Percentiles rank a stretch among this genome's conserved stretches.
Evolutionary conservation across 1,284 basidiomycete species (phyloP).

Genomic region (Puccinia polysora): DNA sequence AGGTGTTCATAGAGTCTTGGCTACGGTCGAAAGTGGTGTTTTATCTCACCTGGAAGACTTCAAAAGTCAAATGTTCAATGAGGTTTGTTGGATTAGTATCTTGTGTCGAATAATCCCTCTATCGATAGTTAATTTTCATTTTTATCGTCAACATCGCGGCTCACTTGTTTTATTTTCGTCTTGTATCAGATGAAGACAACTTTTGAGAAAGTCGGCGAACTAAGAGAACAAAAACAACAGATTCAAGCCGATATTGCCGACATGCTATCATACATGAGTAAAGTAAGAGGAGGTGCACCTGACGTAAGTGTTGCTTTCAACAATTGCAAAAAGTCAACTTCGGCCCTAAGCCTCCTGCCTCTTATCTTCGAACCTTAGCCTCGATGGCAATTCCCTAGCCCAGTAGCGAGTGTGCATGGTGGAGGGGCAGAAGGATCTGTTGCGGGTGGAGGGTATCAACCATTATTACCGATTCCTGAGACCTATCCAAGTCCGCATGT

Average conservation of each 20-base stretch:
- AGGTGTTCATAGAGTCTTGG: conserved; percentile 32
- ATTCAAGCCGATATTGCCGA: conserved; percentile 43
- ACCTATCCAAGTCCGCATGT: conserved; percentile 28
- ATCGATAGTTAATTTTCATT: not conserved
- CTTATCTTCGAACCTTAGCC: conserved; percentile 3
- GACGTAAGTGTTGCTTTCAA: conserved; percentile 27
- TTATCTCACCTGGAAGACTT: conserved; percentile 42
- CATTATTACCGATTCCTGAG: conserved; percentile 20
- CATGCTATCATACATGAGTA: conserved; percentile 42
- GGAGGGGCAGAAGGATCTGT: conserved; percentile 6
- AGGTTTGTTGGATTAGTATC: conserved; percentile 9
- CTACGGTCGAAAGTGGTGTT: conserved; percentile 39
- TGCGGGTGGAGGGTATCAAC: not conserved
- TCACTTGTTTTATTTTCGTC: not conserved
- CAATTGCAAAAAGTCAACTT: not conserved
- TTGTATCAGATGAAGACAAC: conserved; percentile 41
- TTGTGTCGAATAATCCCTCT: not conserved
- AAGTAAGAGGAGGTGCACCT: conserved; percentile 42
- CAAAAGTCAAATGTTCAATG: conserved; percentile 34
- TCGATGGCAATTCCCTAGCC: conserved; percentile 30
- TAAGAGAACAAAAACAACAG: conserved; percentile 42
- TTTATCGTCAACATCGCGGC: not conserved
- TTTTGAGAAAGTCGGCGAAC: conserved; percentile 39
- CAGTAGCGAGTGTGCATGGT: not conserved
- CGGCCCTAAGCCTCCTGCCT: no score